phyloP scores from a whole-genome alignment of 169 alveolate genomes.

The Plasmodium inui region DNA sequence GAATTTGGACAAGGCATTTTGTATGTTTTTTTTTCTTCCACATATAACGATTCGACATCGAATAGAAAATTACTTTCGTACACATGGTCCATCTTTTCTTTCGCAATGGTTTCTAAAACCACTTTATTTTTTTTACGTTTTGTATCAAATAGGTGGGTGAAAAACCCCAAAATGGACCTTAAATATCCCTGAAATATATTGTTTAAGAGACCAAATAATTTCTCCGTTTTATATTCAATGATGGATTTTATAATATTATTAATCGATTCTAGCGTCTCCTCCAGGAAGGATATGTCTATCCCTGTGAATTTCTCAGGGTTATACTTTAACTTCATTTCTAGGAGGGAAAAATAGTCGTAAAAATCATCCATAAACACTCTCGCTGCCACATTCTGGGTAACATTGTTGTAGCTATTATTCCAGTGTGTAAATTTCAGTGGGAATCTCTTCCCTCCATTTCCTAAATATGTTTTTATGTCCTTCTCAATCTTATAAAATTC shows the following conservation, averaged over 20 bases:
- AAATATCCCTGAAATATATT: conserved; percentile 11
- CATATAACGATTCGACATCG: conserved; percentile 10
- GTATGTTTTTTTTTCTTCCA: conserved; percentile 2
- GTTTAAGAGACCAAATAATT: background rate
- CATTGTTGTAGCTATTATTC: conserved; percentile 18
- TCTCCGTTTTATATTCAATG: conserved; percentile 14
- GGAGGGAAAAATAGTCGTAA: background rate
- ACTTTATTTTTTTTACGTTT: background rate
- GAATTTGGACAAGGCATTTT: background rate
- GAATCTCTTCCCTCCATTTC: conserved; percentile 7
- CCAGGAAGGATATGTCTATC: background rate
- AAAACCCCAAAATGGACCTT: conserved; percentile 12
- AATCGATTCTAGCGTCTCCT: background rate
- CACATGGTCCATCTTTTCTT: background rate
- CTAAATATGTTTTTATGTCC: conserved; percentile 6
- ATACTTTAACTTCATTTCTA: background rate
- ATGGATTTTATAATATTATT: background rate
- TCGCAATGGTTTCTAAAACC: background rate
- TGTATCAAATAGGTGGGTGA: conserved; percentile 1
- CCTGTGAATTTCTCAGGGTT: background rate
- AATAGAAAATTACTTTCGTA: conserved; percentile 17
- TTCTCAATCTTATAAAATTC: conserved; percentile 1
- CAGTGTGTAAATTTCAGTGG: conserved; percentile 12
- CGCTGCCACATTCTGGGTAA: conserved; percentile 24
- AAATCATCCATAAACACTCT: conserved; percentile 32